Evolutionary conservation across 495 filamentous ascomycete genomes (phyloP), one percentile per base, ranked within the genome.

Genomic region (Aspergillus olivimuriae): DNA sequence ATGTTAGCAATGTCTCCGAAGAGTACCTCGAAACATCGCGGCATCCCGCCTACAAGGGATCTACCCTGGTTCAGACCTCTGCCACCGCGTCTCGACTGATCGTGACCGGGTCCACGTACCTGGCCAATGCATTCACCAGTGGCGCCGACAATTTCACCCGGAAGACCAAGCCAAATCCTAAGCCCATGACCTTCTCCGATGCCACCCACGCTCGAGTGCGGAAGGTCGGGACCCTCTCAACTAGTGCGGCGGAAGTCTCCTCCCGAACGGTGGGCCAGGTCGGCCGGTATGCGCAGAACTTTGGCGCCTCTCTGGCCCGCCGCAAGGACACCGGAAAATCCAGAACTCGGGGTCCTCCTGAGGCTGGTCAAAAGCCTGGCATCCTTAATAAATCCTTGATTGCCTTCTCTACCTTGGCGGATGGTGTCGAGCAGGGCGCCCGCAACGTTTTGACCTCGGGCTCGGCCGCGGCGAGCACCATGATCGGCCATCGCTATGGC

Each of bases 331-430:
- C 77, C 43, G 67, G 71, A 35, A 71, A 70, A 17, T 56, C 65
- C n/a, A 81, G 75, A 51, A 76, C 76, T 1, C 71, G 69, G 20
- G 82, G 82, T 28, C 74, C 75, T 52, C 78, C 41, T 0, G 38
- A 79, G 10, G 52, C 74, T 14, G 66, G 70, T 11, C 89, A 88
- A 62, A 94, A 95, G 61, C 91, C 92, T 0, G 91, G 92, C 5
- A 66, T 98, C 19, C 59, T 98, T 46, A 97, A 98, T 62, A 97
- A 96, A 66, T 86, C 80, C 26, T 69, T 98, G 70, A 95, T 98
- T 64, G 92, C 92, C 0, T 98, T 97, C 60, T 83, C 81, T n/a
- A 97, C 92, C 0, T 76, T 98, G 34, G 87, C 88, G 23, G 92
- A 98, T 59, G 91, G 91, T 24, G 84, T 97, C 38, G 89, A 94